Evolutionary conservation across 2,329 filamentous ascomycete species (phyloP).

Genomic region (Penicillium sp.): DNA sequence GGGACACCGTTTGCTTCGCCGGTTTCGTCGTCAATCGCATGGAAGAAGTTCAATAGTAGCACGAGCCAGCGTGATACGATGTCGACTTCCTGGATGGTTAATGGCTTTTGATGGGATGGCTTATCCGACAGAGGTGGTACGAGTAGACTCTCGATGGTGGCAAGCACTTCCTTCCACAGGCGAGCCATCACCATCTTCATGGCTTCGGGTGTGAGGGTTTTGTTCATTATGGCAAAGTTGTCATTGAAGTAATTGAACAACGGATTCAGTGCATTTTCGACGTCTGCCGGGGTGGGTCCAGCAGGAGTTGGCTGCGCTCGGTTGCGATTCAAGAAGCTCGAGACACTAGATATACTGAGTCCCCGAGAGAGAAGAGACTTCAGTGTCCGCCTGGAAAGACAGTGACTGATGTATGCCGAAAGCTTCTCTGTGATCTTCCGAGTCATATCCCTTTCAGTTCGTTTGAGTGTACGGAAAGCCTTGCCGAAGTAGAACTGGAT

Average conservation of each 20-base stretch:
- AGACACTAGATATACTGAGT: constrained; percentile 68
- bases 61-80: constrained; percentile 94
- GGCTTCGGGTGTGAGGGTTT: constrained; percentile 88
- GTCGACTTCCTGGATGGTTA: constrained; percentile 85
- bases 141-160: constrained; percentile 83
- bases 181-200: constrained; percentile 99
- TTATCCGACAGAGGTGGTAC: constrained; percentile 96
- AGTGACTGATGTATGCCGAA: constrained; percentile 86
- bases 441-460: constrained; percentile 97
- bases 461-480: constrained; percentile 89
- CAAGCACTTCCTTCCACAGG: constrained; percentile 94
- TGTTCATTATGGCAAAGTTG: constrained; percentile 98
- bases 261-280: constrained; percentile 76
- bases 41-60: constrained; percentile 90
- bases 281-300: constrained; percentile 65
- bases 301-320: constrained; percentile 50
- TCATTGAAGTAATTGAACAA: constrained; percentile 95
- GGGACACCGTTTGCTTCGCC: constrained; percentile 85
- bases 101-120: constrained; percentile 75
- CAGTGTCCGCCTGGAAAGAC: constrained; percentile 78
- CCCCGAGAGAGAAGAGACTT: constrained; percentile 71
- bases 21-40: constrained; percentile 79
- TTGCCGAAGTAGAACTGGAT: constrained; percentile 99
- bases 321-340: constrained; percentile 61
- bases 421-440: constrained; percentile 98